phyloP scores from a whole-genome alignment of 2,329 filamentous ascomycete genomes.

The Scopulariopsis brevicaulis region DNA sequence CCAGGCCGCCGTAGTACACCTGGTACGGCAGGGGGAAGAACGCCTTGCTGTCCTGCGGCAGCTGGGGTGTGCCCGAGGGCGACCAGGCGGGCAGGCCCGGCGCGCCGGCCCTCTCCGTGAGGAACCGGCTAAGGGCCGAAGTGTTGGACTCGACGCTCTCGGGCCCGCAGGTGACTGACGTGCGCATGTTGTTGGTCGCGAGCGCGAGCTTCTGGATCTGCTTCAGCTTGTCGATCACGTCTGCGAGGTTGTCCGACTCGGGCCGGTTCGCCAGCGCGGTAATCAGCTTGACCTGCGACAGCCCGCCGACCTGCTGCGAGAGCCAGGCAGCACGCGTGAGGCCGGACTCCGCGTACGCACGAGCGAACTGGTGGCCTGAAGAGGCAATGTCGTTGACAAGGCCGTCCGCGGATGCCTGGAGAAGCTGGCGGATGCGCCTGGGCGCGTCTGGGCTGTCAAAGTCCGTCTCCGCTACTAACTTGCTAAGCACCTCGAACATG shows the following conservation, averaged over 20 bases:
- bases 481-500: conserved; percentile 80
- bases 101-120: conserved; percentile 22
- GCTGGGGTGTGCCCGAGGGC: neutral
- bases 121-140: conserved; percentile 57
- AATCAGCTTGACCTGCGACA: conserved; percentile 80
- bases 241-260: conserved; percentile 56
- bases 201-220: conserved; percentile 72
- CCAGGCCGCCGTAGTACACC: conserved; percentile 84
- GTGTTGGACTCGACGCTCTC: conserved; percentile 64
- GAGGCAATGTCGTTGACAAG: conserved; percentile 87
- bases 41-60: conserved; percentile 48
- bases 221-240: conserved; percentile 75
- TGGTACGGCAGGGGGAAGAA: conserved; percentile 96
- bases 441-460: conserved; percentile 78
- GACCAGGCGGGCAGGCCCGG: neutral
- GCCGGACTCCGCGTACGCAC: conserved; percentile 70
- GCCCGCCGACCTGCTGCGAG: conserved; percentile 76
- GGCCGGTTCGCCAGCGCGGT: conserved; percentile 65
- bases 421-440: conserved; percentile 70
- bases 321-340: conserved; percentile 62
- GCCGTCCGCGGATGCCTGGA: conserved; percentile 79
- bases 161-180: conserved; percentile 74
- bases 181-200: conserved; percentile 56
- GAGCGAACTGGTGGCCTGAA: conserved; percentile 78
- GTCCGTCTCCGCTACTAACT: conserved; percentile 74